phyloP scores from a whole-genome alignment of 1,284 basidiomycete genomes.

The Abortiporus biennis region DNA sequence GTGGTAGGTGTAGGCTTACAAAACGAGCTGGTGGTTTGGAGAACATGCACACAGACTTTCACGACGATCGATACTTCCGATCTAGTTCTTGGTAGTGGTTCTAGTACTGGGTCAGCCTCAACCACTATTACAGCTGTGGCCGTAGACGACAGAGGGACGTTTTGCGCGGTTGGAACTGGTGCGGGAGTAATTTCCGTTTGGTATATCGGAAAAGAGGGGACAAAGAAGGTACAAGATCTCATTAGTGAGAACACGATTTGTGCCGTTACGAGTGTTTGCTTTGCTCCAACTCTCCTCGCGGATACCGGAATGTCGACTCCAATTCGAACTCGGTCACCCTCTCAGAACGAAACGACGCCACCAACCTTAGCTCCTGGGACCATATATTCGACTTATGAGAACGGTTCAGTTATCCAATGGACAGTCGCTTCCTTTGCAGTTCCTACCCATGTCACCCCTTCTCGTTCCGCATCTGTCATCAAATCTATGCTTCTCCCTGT shows the following conservation, averaged over 20 bases:
- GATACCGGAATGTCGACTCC: conserved; percentile 13
- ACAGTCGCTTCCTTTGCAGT: conserved; percentile 31
- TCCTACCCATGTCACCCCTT: conserved; percentile 39
- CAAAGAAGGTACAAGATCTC: conserved; percentile 38
- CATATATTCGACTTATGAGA: conserved; percentile 53
- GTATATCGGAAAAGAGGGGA: conserved; percentile 36
- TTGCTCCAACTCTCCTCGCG: conserved; percentile 22
- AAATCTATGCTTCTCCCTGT: conserved; percentile 43
- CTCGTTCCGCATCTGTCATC: conserved; percentile 36
- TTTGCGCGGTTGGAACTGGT: conserved; percentile 61
- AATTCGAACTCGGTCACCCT: conserved; percentile 9
- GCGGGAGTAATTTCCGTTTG: conserved; percentile 55
- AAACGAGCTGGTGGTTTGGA: conserved; percentile 74
- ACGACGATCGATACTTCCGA: conserved; percentile 47
- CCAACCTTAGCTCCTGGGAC: conserved; percentile 17
- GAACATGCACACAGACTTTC: conserved; percentile 34
- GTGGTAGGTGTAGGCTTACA: conserved; percentile 72
- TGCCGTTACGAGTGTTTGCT: conserved; percentile 44
- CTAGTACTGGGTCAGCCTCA: conserved; percentile 40
- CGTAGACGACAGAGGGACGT: conserved; percentile 47
- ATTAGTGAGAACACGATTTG: conserved; percentile 38
- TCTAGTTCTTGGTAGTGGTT: conserved; percentile 37
- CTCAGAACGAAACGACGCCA: neutral
- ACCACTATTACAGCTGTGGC: conserved; percentile 53
- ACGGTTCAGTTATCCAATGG: conserved; percentile 52